These are phyloP conservation scores for Rubus parviflorus DNA, from an alignment of 306 rosid genomes.

Conservation along the genomic window DNA sequence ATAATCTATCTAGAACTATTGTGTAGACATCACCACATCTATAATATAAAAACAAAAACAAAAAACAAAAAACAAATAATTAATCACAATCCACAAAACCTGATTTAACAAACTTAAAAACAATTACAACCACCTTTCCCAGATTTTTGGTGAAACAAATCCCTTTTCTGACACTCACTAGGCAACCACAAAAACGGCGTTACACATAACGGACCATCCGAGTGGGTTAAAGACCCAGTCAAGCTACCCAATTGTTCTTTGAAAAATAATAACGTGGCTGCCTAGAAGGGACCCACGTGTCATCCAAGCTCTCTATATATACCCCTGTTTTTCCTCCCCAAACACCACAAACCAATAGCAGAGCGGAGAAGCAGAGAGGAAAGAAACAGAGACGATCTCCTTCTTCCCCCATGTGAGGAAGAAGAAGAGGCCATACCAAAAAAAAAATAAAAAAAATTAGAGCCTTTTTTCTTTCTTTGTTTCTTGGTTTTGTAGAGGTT, in stretches of 20 bases:
- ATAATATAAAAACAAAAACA: no score
- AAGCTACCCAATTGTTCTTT: no score
- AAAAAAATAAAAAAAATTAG: neutral
- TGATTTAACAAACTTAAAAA: no score
- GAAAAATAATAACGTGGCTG: neutral
- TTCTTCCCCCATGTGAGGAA: conserved; percentile 31
- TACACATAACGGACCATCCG: neutral
- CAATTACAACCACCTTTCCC: no score
- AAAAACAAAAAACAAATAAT: no score
- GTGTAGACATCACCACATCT: neutral
- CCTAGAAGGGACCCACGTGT: neutral
- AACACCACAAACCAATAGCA: neutral
- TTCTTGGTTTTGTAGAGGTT: neutral
- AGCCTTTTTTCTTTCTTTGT: neutral
- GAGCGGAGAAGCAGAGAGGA: neutral
- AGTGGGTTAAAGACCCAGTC: neutral
- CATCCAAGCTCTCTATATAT: neutral
- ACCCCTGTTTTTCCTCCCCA: neutral
- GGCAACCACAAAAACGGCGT: neutral
- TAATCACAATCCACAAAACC: no score
- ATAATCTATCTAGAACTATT: neutral
- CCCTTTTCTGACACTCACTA: no score
- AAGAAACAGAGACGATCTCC: neutral
- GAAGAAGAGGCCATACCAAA: conserved; percentile 4
- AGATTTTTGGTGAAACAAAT: neutral